Evolutionary conservation across 345 rosid genomes (phyloP), one percentile per base, ranked within the genome.

Genomic region (Jatropha curcas): DNA sequence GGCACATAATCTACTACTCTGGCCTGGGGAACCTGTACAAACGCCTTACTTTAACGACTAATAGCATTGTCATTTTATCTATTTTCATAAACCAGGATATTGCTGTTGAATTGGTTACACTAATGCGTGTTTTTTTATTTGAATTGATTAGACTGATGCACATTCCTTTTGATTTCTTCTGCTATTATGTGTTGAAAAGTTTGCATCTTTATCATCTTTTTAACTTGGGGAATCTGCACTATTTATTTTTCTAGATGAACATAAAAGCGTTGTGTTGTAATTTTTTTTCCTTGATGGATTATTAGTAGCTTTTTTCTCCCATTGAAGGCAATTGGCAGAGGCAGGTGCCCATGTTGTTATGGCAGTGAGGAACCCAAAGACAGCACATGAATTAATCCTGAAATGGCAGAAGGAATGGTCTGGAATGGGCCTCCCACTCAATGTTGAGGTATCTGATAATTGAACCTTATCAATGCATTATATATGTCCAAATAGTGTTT

Each of bases 291-390:
- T 63, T 63, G 24, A 4, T 39, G 67, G 20, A 22, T 63, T 39
- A 13, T 30, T 63, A n/a, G 20, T 37, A 63, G 0, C 10, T 9
- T 20, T 63, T 63, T 9, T 37, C 66, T 35, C 37, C 35, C 16
- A 27, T 65, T 35, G 35, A 13, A 90, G 99, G 83, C 99, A 95
- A 80, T 85, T 95, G 82, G 98, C 97, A 11, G 94, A 92, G 76
- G 88, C 96, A 22, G 99, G 99, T 30, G 98, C 99, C 27, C 98
- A 92, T 81, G 96, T 95, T 67, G 86, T 95, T 48, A 95, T 92
- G 99, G 99, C 98, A 0, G 98, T 95, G 22, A 89, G 99, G 84
- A 95, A 92, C 68, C 75, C 92, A 1, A 88, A 83, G 78, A 89
- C 83, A 2, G 98, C 93, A 68, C 83, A 79, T 19, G 94, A 88